Conservation (phyloP, 2,329 filamentous ascomycete species). For the Aspergillus ustus region DNA sequence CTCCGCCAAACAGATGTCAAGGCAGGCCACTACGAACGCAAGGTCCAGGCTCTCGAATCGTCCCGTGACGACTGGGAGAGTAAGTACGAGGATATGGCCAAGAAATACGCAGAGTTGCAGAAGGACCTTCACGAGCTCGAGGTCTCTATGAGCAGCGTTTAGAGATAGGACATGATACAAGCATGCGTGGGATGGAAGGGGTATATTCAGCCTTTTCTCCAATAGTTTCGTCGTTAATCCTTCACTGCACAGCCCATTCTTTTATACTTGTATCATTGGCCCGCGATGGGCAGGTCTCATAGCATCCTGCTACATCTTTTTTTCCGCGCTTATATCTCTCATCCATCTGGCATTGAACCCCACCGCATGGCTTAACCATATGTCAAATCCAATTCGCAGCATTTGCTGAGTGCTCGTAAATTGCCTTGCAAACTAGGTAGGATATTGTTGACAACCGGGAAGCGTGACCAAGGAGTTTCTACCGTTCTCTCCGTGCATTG, state of each 20-base stretch:
- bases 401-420: constrained; percentile 23
- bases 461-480: background rate
- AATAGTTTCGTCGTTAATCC: constrained; percentile 30
- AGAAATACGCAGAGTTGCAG: constrained; percentile 82
- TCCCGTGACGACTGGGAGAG: constrained; percentile 92
- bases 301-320: constrained; percentile 25
- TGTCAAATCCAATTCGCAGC: constrained; percentile 17
- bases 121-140: constrained; percentile 93
- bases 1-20: constrained; percentile 99
- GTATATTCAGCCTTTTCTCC: constrained; percentile 34
- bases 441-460: background rate
- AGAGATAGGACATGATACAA: constrained; percentile 49
- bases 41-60: constrained; percentile 93
- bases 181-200: constrained; percentile 34
- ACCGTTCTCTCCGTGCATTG: constrained; percentile 55
- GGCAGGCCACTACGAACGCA: constrained; percentile 98
- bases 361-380: constrained; percentile 21
- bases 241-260: constrained; percentile 33
- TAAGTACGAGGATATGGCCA: constrained; percentile 97
- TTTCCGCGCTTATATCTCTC: constrained; percentile 18
- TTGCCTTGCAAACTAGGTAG: constrained; percentile 16
- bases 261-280: constrained; percentile 27
- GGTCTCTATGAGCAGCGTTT: constrained; percentile 91
- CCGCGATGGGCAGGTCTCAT: constrained; percentile 24
- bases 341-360: constrained; percentile 22